Base-by-base conservation (phyloP, 495 filamentous ascomycete genomes). In the Xylaria sp. region DNA sequence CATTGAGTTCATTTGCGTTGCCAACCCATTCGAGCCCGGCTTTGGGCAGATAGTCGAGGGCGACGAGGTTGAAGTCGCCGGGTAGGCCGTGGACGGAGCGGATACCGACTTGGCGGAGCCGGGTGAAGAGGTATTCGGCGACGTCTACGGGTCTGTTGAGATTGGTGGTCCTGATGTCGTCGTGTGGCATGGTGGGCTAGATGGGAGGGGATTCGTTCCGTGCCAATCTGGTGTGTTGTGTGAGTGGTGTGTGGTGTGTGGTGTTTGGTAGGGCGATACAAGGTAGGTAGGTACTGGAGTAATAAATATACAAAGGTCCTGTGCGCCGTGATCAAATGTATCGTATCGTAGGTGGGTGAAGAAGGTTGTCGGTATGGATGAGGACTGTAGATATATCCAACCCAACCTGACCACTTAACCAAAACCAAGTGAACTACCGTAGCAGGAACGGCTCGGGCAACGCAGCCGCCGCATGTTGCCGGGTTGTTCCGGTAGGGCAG, bases 1-100 rank as follows among this genome's bases (percentile, higher is more conserved):
- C 91, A 78, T 95, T 95, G 62, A 95, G 86, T 76, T 94, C 92
- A 74, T 95, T 94, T 72, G 88, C 89, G 78, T 90, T 94, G 66
- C 93, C 93, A 24, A 93, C 88, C 92, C 93, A 95, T 73, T 88
- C 84, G 11, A 95, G 79, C 5, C 88, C 90, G 53, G 82, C 78
- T 44, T 88, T 87, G 31, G 85, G 84, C 46, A 94, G 75, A 75
- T 88, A 90, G 79, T 94, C 93, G 17, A 93, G 83, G 6, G 88
- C 82, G 3, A 86, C 83, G 29, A 95, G 83, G 75, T 93, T 93
- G 81, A 90, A 94, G 78, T 95, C 93, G 0, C 93, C 92, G n/a
- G 91, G 91, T 2, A 93, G 82, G 24, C 91, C 91, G 73, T 91
- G 89, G 70, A 93, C 79, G 26, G 90, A 89, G 19, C 86, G 82